A percentile compares a stretch with the other conserved stretches of the same genome.
These are phyloP conservation scores for Chionographis japonica DNA, from an alignment of 106 monocot genomes.

Conservation along the genomic window DNA sequence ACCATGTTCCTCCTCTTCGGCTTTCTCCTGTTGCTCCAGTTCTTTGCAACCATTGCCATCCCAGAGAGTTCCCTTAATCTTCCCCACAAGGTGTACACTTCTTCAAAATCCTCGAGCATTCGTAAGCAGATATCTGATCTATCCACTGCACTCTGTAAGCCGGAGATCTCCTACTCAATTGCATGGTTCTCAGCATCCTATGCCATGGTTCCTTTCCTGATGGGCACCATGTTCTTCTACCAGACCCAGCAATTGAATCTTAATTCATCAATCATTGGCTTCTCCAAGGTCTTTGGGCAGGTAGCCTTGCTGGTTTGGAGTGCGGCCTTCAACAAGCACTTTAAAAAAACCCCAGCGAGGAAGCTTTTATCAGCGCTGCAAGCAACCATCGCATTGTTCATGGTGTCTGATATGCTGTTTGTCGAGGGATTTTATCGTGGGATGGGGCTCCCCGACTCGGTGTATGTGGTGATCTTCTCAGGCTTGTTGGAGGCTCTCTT, in stretches of 20 bases:
- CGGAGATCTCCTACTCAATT: conserved; percentile 51
- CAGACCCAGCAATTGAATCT: conserved; percentile 70
- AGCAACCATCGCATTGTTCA: conserved; percentile 33
- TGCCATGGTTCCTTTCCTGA: conserved; percentile 51
- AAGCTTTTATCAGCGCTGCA: conserved; percentile 50
- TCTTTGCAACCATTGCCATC: conserved; percentile 30
- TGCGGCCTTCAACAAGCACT: conserved; percentile 39
- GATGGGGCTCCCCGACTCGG: conserved; percentile 46
- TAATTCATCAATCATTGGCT: conserved; percentile 59
- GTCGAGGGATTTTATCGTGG: conserved; percentile 46
- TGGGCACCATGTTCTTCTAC: conserved; percentile 85
- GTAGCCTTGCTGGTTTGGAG: conserved; percentile 50
- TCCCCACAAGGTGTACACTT: conserved; percentile 13
- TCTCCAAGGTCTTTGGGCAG: conserved; percentile 79
- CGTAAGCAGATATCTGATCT: conserved; percentile 38
- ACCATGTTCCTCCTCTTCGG: conserved; percentile 61
- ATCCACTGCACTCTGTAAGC: conserved; percentile 29
- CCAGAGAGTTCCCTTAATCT: conserved; percentile 56
- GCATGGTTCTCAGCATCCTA: conserved; percentile 63
- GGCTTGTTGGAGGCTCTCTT: conserved; percentile 58
- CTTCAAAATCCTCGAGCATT: conserved; percentile 26
- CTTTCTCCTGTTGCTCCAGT: conserved; percentile 43
- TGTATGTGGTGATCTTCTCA: conserved; percentile 61
- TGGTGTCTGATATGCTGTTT: conserved; percentile 63
- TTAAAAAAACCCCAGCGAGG: conserved; percentile 32